Evolutionary conservation across 805 yeast genomes (phyloP).

Genomic region (Isabelozyma pseudorhagii): DNA sequence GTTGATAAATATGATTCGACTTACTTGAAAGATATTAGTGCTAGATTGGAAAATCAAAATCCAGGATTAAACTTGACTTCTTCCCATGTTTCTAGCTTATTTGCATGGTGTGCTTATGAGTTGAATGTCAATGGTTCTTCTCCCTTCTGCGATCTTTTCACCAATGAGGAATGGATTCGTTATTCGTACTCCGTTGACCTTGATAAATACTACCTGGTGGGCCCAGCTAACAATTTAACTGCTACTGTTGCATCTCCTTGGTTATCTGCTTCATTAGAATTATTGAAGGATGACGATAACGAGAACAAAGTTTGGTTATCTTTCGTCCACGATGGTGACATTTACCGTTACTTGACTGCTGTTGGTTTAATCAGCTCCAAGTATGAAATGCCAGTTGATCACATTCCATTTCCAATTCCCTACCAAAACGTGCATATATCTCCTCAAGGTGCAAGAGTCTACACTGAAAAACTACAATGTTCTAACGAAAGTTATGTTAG

Average conservation of each 20-base stretch:
- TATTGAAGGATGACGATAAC: conserved; percentile 41
- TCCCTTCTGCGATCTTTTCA: conserved; percentile 63
- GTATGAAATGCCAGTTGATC: conserved; percentile 41
- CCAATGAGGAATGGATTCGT: conserved; percentile 62
- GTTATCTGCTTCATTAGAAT: conserved; percentile 45
- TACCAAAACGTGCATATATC: conserved; percentile 42
- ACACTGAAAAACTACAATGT: conserved; percentile 34
- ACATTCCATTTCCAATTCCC: conserved; percentile 45
- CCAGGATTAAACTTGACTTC: conserved; percentile 51
- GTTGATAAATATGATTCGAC: conserved; percentile 27
- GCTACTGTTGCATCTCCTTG: conserved; percentile 59
- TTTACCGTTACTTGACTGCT: conserved; percentile 60
- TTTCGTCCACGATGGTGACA: conserved; percentile 73
- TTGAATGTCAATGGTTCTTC: conserved; percentile 67
- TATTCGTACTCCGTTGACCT: conserved; percentile 62
- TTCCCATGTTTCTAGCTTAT: conserved; percentile 50
- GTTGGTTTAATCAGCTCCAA: conserved; percentile 52
- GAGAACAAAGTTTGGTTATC: conserved; percentile 59
- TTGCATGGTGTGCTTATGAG: conserved; percentile 72
- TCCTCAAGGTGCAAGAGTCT: conserved; percentile 41
- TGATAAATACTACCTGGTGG: conserved; percentile 56
- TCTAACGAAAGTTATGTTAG: conserved; percentile 30
- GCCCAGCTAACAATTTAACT: conserved; percentile 60
- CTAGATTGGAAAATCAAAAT: conserved; percentile 53
- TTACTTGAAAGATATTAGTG: conserved; percentile 52